phyloP scores from a whole-genome alignment of 164 flowering plant species.

The Macadamia tetraphylla region DNA sequence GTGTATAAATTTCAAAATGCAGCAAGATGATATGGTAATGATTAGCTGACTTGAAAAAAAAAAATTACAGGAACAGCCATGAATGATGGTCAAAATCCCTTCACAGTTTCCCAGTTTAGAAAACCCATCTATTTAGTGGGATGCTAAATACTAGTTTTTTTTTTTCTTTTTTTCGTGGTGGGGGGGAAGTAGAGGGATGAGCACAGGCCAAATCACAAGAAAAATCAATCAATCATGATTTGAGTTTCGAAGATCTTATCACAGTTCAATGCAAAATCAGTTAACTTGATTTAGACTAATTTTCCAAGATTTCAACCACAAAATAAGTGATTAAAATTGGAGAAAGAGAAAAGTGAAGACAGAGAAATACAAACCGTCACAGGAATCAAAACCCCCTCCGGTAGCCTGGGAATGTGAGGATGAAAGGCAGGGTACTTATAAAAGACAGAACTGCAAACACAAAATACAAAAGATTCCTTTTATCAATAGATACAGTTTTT shows the following conservation, averaged over 20 bases:
- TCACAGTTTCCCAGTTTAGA: neutral
- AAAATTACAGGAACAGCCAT: neutral
- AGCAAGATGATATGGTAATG: neutral
- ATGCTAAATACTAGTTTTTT: neutral
- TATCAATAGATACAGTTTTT: neutral
- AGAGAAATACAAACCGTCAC: slow-evolving; percentile 17
- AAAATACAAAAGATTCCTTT: neutral
- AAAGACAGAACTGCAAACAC: slow-evolving; percentile 29
- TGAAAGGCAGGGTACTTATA: slow-evolving; percentile 37
- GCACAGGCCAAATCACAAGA: neutral
- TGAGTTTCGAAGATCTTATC: neutral
- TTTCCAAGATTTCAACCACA: too few species aligned
- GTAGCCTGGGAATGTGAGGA: slow-evolving; percentile 43
- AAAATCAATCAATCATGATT: neutral
- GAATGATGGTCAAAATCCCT: neutral
- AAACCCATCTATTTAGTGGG: neutral
- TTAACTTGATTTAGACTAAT: neutral
- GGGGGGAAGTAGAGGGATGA: neutral
- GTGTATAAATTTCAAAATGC: neutral
- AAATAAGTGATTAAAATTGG: neutral
- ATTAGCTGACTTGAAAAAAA: neutral
- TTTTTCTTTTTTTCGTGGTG: too few species aligned
- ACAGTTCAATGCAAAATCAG: neutral
- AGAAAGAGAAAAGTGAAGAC: neutral
- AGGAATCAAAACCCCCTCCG: slow-evolving; percentile 33